phyloP scores from a whole-genome alignment of 306 rosid species.

The Castanea sativa region DNA sequence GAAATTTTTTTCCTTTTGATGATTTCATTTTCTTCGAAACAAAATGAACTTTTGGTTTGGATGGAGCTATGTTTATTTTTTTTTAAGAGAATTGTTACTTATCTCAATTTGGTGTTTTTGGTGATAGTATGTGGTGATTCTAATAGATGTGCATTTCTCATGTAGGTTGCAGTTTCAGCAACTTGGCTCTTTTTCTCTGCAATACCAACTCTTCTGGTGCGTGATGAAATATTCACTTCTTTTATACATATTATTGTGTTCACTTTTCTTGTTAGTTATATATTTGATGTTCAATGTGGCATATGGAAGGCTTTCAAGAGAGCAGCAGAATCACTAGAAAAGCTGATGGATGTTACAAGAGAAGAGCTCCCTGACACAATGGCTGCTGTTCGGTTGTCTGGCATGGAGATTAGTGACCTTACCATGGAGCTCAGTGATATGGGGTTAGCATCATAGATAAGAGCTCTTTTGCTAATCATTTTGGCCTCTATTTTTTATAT shows the following conservation, averaged over 20 bases:
- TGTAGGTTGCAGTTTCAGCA: constrained; percentile 73
- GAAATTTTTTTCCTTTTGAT: neutral
- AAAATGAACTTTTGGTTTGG: neutral
- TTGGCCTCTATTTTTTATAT: neutral
- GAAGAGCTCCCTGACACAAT: constrained; percentile 92
- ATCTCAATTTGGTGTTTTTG: neutral
- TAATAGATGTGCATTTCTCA: neutral
- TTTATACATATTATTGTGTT: neutral
- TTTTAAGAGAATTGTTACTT: neutral
- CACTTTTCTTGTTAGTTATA: neutral
- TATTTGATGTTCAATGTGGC: constrained; percentile 7
- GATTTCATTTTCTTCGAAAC: neutral
- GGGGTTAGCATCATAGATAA: constrained; percentile 43
- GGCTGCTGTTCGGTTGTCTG: constrained; percentile 87
- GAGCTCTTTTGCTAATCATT: neutral
- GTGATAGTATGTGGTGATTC: neutral
- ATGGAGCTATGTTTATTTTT: neutral
- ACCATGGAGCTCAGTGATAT: constrained; percentile 85
- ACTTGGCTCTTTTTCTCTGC: constrained; percentile 89
- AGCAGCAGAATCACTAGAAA: constrained; percentile 87
- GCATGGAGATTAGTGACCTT: constrained; percentile 91
- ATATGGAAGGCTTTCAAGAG: constrained; percentile 74
- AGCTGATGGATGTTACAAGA: constrained; percentile 80
- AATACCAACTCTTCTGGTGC: constrained; percentile 86
- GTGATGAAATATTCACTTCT: constrained; percentile 11